Conservation (phyloP, 345 rosid genomes). For the Populus davidiana region DNA sequence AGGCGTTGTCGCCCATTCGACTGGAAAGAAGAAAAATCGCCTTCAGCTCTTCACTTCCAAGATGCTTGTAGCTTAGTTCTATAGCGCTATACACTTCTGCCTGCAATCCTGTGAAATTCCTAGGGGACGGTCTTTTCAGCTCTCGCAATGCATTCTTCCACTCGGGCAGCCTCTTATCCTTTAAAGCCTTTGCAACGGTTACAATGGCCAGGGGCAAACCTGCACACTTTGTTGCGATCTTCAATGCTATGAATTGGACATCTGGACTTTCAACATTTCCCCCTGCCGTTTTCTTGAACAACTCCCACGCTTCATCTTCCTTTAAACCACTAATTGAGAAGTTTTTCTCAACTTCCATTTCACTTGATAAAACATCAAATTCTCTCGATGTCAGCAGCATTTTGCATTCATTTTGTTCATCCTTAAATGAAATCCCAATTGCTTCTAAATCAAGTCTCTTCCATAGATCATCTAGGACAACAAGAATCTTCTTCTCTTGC, state of each 20-base stretch:
- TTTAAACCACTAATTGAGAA: slow-evolving; percentile 6
- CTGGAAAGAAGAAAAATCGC: slow-evolving; percentile 17
- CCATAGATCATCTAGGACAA: slow-evolving; percentile 38
- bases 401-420: slow-evolving; percentile 25
- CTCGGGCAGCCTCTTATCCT: not conserved
- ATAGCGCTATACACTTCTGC: not conserved
- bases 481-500: slow-evolving; percentile 17
- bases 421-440: slow-evolving; percentile 19
- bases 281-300: slow-evolving; percentile 25
- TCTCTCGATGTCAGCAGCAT: slow-evolving; percentile 26
- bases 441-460: slow-evolving; percentile 13
- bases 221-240: slow-evolving; percentile 13
- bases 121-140: not conserved
- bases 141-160: slow-evolving; percentile 16
- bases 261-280: not conserved
- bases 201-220: slow-evolving; percentile 26
- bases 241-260: not conserved
- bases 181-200: not conserved
- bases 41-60: not conserved
- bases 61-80: slow-evolving; percentile 4
- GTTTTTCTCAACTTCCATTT: slow-evolving; percentile 3
- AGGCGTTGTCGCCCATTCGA: not conserved
- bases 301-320: slow-evolving; percentile 18
- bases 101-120: not conserved
- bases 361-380: not conserved